Conservation (phyloP, 306 rosid genomes). For the Cucurbita pepo region DNA sequence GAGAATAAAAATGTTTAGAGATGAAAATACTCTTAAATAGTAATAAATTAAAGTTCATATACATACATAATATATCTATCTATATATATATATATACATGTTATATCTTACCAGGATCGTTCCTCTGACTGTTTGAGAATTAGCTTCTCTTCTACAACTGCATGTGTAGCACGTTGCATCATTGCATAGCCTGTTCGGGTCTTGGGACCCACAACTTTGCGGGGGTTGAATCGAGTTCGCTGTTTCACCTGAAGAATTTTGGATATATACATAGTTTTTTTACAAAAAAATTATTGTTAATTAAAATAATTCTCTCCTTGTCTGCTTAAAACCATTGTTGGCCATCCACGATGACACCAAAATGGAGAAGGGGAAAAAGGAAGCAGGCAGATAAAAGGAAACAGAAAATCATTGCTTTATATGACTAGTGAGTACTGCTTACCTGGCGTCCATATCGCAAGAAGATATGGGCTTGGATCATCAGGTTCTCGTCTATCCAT, state of each 20-base stretch:
- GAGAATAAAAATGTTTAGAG: neutral
- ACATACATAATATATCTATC: too few relatives aligned
- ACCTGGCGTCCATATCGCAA: conserved; percentile 98
- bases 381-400: neutral
- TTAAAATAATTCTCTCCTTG: neutral
- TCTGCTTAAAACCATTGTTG: neutral
- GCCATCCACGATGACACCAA: neutral
- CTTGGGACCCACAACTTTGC: conserved; percentile 42
- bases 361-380: neutral
- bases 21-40: neutral
- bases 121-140: conserved; percentile 68
- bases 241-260: conserved; percentile 48
- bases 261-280: neutral
- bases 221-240: conserved; percentile 51
- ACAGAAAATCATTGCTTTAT: neutral
- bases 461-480: conserved; percentile 94
- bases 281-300: neutral
- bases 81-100: too few relatives aligned
- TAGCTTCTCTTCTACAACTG: conserved; percentile 56
- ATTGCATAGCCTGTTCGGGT: conserved; percentile 32
- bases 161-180: conserved; percentile 61
- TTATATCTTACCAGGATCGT: conserved; percentile 45
- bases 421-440: conserved; percentile 3
- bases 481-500: conserved; percentile 73
- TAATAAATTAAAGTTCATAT: neutral